Percentiles rank a stretch among this genome's conserved stretches.
Evolutionary conservation across 1,139 yeast species (phyloP).

Genomic region (Kodamaea sp.): DNA sequence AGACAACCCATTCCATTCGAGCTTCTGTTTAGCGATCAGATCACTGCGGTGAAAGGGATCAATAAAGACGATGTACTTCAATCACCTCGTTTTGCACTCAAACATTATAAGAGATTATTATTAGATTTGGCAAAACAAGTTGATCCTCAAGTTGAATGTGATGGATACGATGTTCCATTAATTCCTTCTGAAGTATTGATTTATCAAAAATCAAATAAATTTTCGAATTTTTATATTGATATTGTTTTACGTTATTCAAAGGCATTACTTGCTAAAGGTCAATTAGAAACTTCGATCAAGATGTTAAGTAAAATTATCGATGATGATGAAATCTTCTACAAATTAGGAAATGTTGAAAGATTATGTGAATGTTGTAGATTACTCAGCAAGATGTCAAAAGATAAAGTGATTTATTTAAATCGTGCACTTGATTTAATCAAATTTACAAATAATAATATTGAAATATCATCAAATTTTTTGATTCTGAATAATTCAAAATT

Average conservation of each 20-base stretch:
- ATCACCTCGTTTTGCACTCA: constrained; percentile 43
- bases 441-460: neutral
- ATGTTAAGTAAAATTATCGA: constrained; percentile 32
- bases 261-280: constrained; percentile 43
- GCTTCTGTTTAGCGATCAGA: constrained; percentile 30
- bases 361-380: constrained; percentile 42
- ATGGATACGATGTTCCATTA: constrained; percentile 33
- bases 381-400: constrained; percentile 28
- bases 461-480: constrained; percentile 16
- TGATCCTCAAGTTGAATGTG: constrained; percentile 24
- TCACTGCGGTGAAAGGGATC: constrained; percentile 42
- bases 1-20: constrained; percentile 44
- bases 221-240: constrained; percentile 45
- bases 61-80: constrained; percentile 44
- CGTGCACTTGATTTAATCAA: constrained; percentile 37
- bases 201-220: constrained; percentile 28
- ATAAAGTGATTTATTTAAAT: constrained; percentile 34
- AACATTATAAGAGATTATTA: constrained; percentile 41
- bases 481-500: constrained; percentile 25
- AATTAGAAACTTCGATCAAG: constrained; percentile 28
- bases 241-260: constrained; percentile 42
- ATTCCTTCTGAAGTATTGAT: constrained; percentile 30
- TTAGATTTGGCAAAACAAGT: constrained; percentile 34
- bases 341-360: constrained; percentile 45
- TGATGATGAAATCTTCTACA: constrained; percentile 37